Conservation (phyloP, 345 rosid species). For the Euphorbia tirucalli region DNA sequence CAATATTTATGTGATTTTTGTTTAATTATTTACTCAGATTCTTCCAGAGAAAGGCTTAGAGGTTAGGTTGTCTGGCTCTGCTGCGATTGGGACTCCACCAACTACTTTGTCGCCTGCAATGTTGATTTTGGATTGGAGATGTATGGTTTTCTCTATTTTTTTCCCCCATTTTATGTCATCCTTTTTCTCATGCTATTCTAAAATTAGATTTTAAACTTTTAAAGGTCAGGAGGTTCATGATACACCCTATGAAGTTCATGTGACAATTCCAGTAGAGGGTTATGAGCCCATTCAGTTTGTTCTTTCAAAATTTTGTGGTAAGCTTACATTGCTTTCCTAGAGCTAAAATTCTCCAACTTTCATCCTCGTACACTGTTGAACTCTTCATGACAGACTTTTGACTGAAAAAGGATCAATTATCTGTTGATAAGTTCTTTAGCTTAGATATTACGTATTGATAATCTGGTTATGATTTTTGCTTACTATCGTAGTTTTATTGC, state of each 20-base stretch:
- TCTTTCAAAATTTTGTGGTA: constrained; percentile 88
- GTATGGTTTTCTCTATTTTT: constrained; percentile 40
- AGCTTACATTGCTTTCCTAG: constrained; percentile 27
- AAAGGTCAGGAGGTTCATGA: constrained; percentile 58
- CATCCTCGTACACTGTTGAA: background rate
- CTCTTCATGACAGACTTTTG: background rate
- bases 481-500: background rate
- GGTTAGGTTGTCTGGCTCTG: constrained; percentile 67
- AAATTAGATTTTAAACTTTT: constrained; percentile 23
- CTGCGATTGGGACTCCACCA: constrained; percentile 57
- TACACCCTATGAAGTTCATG: constrained; percentile 70
- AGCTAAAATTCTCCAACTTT: background rate
- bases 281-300: constrained; percentile 75
- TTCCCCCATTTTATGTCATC: constrained; percentile 9
- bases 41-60: constrained; percentile 68
- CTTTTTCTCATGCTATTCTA: constrained; percentile 8
- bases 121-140: constrained; percentile 76
- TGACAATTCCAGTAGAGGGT: constrained; percentile 74
- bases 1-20: background rate
- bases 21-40: constrained; percentile 41
- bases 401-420: background rate
- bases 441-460: background rate
- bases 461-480: background rate
- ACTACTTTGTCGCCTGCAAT: constrained; percentile 84
- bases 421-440: background rate